phyloP scores from a whole-genome alignment of 805 yeast genomes.

The Wickerhamomyces queroliae region DNA sequence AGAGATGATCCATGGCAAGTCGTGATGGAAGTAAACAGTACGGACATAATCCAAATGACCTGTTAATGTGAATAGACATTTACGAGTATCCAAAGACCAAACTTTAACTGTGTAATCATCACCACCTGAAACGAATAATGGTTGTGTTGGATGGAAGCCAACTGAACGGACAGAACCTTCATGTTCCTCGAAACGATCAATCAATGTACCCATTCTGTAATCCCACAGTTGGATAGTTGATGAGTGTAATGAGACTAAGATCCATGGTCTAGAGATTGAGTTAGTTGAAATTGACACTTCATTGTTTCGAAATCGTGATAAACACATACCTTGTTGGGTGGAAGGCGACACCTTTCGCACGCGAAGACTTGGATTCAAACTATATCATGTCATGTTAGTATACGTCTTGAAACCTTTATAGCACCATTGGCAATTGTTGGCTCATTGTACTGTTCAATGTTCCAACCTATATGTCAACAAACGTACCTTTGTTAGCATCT shows the following conservation, averaged over 20 bases:
- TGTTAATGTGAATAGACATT: constrained; percentile 82
- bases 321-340: constrained; percentile 67
- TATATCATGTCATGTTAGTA: constrained; percentile 25
- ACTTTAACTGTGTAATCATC: constrained; percentile 94
- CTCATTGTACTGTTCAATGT: not conserved
- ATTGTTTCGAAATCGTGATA: not conserved
- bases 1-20: constrained; percentile 95
- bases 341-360: constrained; percentile 97
- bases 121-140: constrained; percentile 94
- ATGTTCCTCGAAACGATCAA: constrained; percentile 96
- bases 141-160: constrained; percentile 97
- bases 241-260: constrained; percentile 87
- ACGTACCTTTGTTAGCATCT: constrained; percentile 72
- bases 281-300: not conserved
- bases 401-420: too few relatives aligned
- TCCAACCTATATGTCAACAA: not conserved
- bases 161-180: constrained; percentile 97
- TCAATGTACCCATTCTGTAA: constrained; percentile 96
- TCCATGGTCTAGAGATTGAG: constrained; percentile 72
- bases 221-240: constrained; percentile 99
- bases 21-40: constrained; percentile 90
- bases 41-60: constrained; percentile 97
- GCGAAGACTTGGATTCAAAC: constrained; percentile 95
- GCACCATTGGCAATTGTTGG: not conserved
- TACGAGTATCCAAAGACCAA: constrained; percentile 90